Evolutionary conservation across 208 protist species (phyloP).

Genomic region (Strigomonas galati): DNA sequence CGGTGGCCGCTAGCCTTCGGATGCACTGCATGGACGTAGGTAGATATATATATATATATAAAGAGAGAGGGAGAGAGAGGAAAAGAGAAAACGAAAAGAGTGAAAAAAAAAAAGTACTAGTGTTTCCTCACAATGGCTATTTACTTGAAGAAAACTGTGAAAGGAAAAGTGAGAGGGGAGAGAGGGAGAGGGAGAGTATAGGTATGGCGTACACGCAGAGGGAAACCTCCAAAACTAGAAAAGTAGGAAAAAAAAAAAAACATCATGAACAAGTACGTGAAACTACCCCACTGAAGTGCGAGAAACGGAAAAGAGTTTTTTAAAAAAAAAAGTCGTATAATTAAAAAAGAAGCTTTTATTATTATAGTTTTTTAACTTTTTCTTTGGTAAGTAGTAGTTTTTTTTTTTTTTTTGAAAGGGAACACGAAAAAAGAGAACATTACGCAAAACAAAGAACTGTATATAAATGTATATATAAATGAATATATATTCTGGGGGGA

Average conservation of each 20-base stretch:
- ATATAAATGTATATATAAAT: neutral
- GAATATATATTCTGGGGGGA: neutral
- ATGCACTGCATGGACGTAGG: neutral
- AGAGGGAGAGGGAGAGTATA: neutral
- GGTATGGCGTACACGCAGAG: neutral
- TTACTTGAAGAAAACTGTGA: constrained; percentile 11
- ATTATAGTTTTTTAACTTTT: constrained; percentile 1
- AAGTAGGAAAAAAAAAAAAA: constrained; percentile 10
- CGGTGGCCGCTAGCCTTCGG: neutral
- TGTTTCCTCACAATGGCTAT: constrained; percentile 12
- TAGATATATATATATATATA: neutral
- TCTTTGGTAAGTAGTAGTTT: neutral
- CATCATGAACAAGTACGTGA: neutral
- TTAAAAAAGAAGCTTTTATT: neutral
- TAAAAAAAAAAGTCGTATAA: constrained; percentile 2
- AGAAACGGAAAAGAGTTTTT: neutral
- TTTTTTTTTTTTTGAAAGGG: neutral
- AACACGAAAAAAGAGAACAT: constrained; percentile 9
- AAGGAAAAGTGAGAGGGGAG: constrained; percentile 7
- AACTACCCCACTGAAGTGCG: no score
- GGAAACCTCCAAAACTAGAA: neutral
- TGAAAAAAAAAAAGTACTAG: constrained; percentile 12
- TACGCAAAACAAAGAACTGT: constrained; percentile 3
- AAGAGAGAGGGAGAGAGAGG: neutral
- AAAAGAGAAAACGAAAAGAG: constrained; percentile 10